Conservation (phyloP, 345 rosid species). For the Cardiospermum halicacabum region DNA sequence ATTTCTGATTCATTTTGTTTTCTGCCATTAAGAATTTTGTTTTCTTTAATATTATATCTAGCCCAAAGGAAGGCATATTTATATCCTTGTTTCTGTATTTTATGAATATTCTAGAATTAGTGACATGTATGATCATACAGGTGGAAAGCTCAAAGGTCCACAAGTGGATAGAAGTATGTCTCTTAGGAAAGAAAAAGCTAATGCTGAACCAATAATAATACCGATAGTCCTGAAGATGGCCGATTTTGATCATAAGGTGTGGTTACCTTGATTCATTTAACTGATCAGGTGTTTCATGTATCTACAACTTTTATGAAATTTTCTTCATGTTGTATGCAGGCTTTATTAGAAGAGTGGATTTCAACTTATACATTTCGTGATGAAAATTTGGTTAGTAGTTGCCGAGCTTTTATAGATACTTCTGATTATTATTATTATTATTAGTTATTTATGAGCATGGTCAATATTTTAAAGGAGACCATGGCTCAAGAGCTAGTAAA, state of each 20-base stretch:
- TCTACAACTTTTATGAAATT: not conserved
- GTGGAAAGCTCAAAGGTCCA: constrained; percentile 36
- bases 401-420: not conserved
- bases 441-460: constrained; percentile 3
- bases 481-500: not conserved
- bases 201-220: constrained; percentile 71
- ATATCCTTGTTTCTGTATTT: not conserved
- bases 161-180: constrained; percentile 22
- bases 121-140: constrained; percentile 30
- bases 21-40: too few relatives aligned
- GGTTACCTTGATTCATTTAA: constrained; percentile 3
- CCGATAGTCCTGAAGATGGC: constrained; percentile 92
- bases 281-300: not conserved
- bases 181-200: constrained; percentile 53
- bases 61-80: not conserved
- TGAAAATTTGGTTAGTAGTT: constrained; percentile 37
- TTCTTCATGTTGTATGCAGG: constrained; percentile 37
- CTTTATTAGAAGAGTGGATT: constrained; percentile 93
- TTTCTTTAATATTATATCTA: not conserved
- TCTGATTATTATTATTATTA: not conserved
- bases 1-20: constrained; percentile 5
- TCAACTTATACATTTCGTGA: constrained; percentile 54
- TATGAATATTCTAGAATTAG: constrained; percentile 2
- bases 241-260: constrained; percentile 92
- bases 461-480: not conserved